These are phyloP conservation scores for Trichosporon ovoides DNA, from an alignment of 1,284 basidiomycete genomes.

Conservation along the genomic window DNA sequence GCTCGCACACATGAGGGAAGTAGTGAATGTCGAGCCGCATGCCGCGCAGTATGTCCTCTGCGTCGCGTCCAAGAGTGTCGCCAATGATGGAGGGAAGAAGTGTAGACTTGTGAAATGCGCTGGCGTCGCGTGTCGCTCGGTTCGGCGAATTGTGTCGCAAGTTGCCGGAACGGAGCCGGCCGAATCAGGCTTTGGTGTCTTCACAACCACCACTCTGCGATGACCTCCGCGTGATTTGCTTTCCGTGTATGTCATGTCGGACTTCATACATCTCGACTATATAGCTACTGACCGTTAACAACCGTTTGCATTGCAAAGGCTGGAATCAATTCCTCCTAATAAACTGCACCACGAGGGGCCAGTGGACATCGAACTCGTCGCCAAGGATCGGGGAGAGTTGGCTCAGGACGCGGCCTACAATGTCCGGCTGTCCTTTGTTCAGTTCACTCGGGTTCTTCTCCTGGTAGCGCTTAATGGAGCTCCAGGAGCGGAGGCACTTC, in stretches of 20 bases:
- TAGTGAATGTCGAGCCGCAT: not conserved
- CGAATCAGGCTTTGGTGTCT: no score
- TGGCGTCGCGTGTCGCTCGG: no score
- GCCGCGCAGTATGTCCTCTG: not conserved
- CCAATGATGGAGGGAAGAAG: not conserved
- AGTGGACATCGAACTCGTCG: conserved; percentile 13
- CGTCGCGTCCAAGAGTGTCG: not conserved
- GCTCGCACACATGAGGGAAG: not conserved
- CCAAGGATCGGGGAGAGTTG: conserved; percentile 52
- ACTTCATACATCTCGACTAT: no score
- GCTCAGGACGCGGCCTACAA: conserved; percentile 60
- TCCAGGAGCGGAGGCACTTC: conserved; percentile 66
- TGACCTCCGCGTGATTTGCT: no score
- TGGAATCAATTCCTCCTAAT: not conserved
- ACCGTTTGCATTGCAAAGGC: no score
- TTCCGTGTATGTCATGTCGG: no score
- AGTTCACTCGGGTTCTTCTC: conserved; percentile 60
- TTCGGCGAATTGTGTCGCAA: no score
- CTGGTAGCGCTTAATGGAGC: conserved; percentile 65
- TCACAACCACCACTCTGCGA: no score
- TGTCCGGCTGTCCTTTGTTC: conserved; percentile 53
- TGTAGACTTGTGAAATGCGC: not conserved
- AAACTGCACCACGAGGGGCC: conserved; percentile 6
- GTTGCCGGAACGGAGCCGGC: no score
- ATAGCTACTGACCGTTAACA: no score